phyloP scores from a whole-genome alignment of 139 green algal species.

The Chlorokybus atmophyticus region DNA sequence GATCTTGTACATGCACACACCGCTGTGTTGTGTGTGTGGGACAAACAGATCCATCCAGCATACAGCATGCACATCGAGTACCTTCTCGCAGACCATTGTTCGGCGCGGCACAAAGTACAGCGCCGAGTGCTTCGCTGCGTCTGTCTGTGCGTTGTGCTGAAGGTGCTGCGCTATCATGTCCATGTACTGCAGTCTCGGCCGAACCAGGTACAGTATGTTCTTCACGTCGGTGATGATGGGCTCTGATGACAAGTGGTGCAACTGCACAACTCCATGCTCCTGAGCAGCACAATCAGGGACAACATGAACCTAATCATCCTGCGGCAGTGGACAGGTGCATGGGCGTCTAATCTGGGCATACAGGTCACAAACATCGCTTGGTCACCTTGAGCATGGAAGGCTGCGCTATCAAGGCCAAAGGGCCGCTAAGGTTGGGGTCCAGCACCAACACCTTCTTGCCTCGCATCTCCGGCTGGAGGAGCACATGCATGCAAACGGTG shows the following conservation, averaged over 20 bases:
- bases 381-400: slow-evolving; percentile 53
- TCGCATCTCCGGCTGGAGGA: slow-evolving; percentile 9
- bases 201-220: slow-evolving; percentile 19
- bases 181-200: slow-evolving; percentile 10
- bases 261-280: slow-evolving; percentile 58
- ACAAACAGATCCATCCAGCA: not conserved
- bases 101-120: slow-evolving; percentile 57
- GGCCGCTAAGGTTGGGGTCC: slow-evolving; percentile 52
- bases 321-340: too few species aligned
- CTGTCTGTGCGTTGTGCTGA: slow-evolving; percentile 1
- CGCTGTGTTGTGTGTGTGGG: too few species aligned
- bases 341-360: too few species aligned
- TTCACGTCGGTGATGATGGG: slow-evolving; percentile 10
- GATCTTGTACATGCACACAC: slow-evolving; percentile 32
- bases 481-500: too few species aligned
- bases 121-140: slow-evolving; percentile 23
- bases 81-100: slow-evolving; percentile 49
- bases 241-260: slow-evolving; percentile 20
- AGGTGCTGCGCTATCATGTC: slow-evolving; percentile 13
- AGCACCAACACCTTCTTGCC: slow-evolving; percentile 66
- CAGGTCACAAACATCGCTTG: too few species aligned
- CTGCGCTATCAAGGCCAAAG: slow-evolving; percentile 58
- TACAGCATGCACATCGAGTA: not conserved
- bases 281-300: slow-evolving; percentile 7
- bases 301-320: not conserved